Base-by-base conservation (phyloP, 2,329 filamentous ascomycete species). In the Colletotrichum theobromicola region DNA sequence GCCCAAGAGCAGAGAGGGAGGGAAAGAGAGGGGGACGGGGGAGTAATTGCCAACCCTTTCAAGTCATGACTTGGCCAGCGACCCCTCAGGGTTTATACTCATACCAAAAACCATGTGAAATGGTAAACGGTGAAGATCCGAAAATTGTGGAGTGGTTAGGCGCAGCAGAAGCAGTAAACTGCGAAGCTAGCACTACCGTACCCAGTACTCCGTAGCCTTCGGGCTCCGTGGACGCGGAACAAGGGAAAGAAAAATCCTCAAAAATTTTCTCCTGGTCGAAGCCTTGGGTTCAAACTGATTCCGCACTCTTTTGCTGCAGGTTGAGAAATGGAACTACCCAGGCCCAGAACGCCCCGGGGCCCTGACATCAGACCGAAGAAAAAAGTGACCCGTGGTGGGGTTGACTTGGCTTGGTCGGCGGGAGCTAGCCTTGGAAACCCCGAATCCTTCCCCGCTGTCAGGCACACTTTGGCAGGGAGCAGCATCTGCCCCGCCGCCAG, bases 341-440 rank as follows among this genome's bases (percentile, higher is more conserved):
- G 35, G 60, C 24, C 67, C 67, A 71, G 67, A 71, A 66, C 67
- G 37, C 58, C 62, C 72, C 28, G 28, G 66, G 28, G 35, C 15
- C 57, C 62, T 67, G 62, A 72, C 68, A 72, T 75, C 68, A 72
- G 72, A 75, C 68, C 68, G 42, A 72, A 55, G 30, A 61, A 57
- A 63, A 57, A 65, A 62, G 37, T 37, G 28, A 34, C 58, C 55
- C n/a, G 34, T 67, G 58, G 72, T 72, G 63, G 68, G 67, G 72
- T 58, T 30, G 16, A 16, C 21, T 63, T 30, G 58, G 46, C 65
- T 63, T 63, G 62, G 24, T 67, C 42, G 57, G 62, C 55, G 62
- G 72, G 67, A 72, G 72, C 67, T 72, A 74, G 37, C 42, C 61
- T 50, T 58, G 62, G 37, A 71, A 66, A 61, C 53, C 55, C 61